These are phyloP conservation scores for Wickerhamiella domercqiae DNA, from an alignment of 805 yeast species.

Conservation along the genomic window DNA sequence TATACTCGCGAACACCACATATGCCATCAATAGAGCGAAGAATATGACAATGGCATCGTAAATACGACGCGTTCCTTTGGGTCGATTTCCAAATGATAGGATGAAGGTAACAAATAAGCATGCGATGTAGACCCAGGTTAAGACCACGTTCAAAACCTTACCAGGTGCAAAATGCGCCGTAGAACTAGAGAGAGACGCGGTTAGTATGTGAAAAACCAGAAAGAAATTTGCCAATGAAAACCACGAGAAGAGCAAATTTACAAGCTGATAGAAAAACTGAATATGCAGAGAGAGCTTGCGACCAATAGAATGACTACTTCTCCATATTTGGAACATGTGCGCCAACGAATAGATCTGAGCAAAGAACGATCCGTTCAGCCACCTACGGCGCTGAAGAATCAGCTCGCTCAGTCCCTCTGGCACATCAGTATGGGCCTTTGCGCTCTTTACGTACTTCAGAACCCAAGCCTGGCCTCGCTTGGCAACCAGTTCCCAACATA, in stretches of 20 bases:
- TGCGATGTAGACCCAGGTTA: slow-evolving; percentile 73
- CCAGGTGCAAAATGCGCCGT: slow-evolving; percentile 58
- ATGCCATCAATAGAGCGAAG: slow-evolving; percentile 79
- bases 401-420: slow-evolving; percentile 80
- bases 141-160: slow-evolving; percentile 56
- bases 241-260: slow-evolving; percentile 74
- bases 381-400: slow-evolving; percentile 82
- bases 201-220: slow-evolving; percentile 75
- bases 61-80: slow-evolving; percentile 72
- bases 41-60: slow-evolving; percentile 60
- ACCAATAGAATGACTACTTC: slow-evolving; percentile 47
- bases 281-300: slow-evolving; percentile 60
- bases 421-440: slow-evolving; percentile 90
- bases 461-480: slow-evolving; percentile 60
- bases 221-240: slow-evolving; percentile 83
- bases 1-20: slow-evolving; percentile 77
- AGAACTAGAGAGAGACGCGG: slow-evolving; percentile 54
- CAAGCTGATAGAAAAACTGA: slow-evolving; percentile 65
- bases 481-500: slow-evolving; percentile 92
- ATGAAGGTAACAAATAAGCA: slow-evolving; percentile 76
- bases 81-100: slow-evolving; percentile 84
- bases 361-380: slow-evolving; percentile 94
- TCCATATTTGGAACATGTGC: slow-evolving; percentile 65
- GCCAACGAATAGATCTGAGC: slow-evolving; percentile 79
- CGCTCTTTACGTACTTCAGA: slow-evolving; percentile 70